A percentile compares a stretch with the other conserved stretches of the same genome.
These are phyloP conservation scores for Coniosporium uncinatum DNA, from an alignment of 2,329 filamentous ascomycete genomes.

Conservation along the genomic window DNA sequence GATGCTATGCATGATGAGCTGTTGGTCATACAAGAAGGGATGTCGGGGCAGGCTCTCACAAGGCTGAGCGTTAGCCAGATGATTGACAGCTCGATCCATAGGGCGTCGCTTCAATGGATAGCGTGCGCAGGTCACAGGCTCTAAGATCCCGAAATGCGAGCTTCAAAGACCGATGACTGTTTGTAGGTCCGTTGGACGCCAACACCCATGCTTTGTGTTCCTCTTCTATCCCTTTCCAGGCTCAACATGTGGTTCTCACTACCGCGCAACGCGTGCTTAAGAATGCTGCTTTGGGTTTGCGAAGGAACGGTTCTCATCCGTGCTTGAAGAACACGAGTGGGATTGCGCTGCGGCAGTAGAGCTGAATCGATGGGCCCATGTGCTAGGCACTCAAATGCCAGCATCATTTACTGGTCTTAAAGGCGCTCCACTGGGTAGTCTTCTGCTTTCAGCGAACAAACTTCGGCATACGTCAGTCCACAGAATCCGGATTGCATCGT, in stretches of 20 bases:
- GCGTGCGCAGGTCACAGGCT: too few relatives aligned
- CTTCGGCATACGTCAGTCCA: constrained; percentile 26
- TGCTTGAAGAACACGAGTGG: background rate
- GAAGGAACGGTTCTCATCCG: constrained; percentile 1
- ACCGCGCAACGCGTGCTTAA: constrained; percentile 19
- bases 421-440: constrained; percentile 2
- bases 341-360: constrained; percentile 4
- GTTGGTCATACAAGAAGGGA: too few relatives aligned
- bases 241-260: constrained; percentile 29
- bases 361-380: constrained; percentile 4
- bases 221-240: constrained; percentile 23
- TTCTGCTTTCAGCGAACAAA: constrained; percentile 15
- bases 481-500: constrained; percentile 17
- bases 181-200: too few relatives aligned
- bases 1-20: too few relatives aligned
- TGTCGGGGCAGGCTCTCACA: too few relatives aligned
- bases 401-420: background rate
- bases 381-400: background rate
- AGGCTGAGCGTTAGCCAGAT: too few relatives aligned
- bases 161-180: too few relatives aligned
- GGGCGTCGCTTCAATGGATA: too few relatives aligned
- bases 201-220: constrained; percentile 20
- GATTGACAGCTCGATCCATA: too few relatives aligned
- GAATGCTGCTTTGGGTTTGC: constrained; percentile 5
- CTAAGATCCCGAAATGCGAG: too few relatives aligned